Evolutionary conservation across 805 yeast species (phyloP).

Genomic region (Barnettozyma siamensis): DNA sequence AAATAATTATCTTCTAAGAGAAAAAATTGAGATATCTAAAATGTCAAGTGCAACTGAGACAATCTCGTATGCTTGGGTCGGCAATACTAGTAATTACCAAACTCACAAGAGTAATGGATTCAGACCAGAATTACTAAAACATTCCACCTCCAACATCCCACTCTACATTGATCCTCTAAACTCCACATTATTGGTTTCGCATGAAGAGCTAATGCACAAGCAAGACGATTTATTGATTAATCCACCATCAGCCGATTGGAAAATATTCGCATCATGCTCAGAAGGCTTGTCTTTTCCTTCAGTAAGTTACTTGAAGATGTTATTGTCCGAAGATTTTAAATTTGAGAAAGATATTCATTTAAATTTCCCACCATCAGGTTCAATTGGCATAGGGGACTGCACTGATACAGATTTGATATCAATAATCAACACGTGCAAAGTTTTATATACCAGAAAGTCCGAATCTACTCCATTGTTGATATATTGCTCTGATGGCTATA

Average conservation of each 20-base stretch:
- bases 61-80: conserved; percentile 61
- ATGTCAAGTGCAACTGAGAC: conserved; percentile 77
- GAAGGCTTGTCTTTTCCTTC: conserved; percentile 54
- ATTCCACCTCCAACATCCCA: conserved; percentile 22
- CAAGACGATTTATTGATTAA: conserved; percentile 32
- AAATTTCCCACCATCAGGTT: conserved; percentile 83
- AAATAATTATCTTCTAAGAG: conserved; percentile 61
- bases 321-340: conserved; percentile 15
- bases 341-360: conserved; percentile 27
- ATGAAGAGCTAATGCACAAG: conserved; percentile 23
- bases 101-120: conserved; percentile 22
- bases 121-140: conserved; percentile 9
- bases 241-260: conserved; percentile 51
- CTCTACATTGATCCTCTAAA: conserved; percentile 45
- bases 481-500: conserved; percentile 87
- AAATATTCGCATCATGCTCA: conserved; percentile 49
- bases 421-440: conserved; percentile 63
- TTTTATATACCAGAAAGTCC: conserved; percentile 42
- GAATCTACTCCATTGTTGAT: conserved; percentile 40
- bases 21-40: conserved; percentile 73
- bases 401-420: conserved; percentile 55
- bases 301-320: conserved; percentile 29
- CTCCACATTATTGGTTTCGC: conserved; percentile 41
- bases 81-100: conserved; percentile 73
- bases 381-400: conserved; percentile 69